phyloP scores from a whole-genome alignment of 2,329 filamentous ascomycete species.

The Alternaria sp. region DNA sequence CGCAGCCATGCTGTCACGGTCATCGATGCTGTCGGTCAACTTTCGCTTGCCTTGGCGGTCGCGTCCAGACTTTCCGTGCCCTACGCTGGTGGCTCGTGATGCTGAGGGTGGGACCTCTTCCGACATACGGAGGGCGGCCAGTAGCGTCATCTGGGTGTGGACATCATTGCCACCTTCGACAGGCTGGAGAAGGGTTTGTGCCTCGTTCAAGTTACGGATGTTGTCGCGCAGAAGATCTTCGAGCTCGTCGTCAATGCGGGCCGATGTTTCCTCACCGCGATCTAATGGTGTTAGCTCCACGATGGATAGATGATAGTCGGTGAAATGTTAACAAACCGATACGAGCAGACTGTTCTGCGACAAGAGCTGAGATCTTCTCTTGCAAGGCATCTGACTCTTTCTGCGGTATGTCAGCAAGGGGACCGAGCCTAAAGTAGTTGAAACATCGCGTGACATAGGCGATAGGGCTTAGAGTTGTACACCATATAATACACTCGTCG shows the following conservation, averaged over 20 bases:
- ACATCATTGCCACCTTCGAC: slow-evolving; percentile 54
- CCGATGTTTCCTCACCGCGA: slow-evolving; percentile 48
- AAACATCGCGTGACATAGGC: slow-evolving; percentile 1
- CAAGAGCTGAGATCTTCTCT: slow-evolving; percentile 44
- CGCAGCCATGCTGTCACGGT: slow-evolving; percentile 51
- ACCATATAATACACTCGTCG: not conserved
- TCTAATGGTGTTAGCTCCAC: slow-evolving; percentile 33
- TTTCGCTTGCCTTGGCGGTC: slow-evolving; percentile 52
- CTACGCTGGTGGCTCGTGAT: slow-evolving; percentile 50
- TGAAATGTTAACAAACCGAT: slow-evolving; percentile 31
- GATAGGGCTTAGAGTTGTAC: not conserved
- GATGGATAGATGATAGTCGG: not conserved
- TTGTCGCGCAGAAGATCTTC: slow-evolving; percentile 59
- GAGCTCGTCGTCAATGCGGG: slow-evolving; percentile 56
- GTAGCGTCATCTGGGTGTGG: slow-evolving; percentile 56
- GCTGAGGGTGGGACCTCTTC: slow-evolving; percentile 51
- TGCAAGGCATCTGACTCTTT: slow-evolving; percentile 44
- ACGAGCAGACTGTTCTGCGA: slow-evolving; percentile 41
- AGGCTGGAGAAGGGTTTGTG: slow-evolving; percentile 55
- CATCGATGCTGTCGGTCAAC: slow-evolving; percentile 48
- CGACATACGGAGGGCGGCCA: slow-evolving; percentile 58
- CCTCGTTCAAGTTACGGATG: slow-evolving; percentile 58
- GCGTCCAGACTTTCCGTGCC: slow-evolving; percentile 45
- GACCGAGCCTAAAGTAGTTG: not conserved
- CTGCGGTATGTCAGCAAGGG: slow-evolving; percentile 28